A percentile compares a stretch with the other conserved stretches of the same genome.
phyloP scores from a whole-genome alignment of 805 yeast genomes.

The Pichia deserticola region DNA sequence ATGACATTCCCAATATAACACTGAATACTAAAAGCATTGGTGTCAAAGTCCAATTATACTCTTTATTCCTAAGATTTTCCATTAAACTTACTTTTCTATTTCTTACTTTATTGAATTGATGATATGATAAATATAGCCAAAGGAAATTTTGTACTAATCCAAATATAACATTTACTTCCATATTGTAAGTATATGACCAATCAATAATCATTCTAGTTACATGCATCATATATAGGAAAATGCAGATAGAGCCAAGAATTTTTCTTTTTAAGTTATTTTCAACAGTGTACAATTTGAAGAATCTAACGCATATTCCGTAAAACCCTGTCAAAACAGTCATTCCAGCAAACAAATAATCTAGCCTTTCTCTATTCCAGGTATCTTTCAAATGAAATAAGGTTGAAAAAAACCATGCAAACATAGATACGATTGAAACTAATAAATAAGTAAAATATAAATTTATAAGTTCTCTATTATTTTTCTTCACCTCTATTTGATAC shows the following conservation, averaged over 20 bases:
- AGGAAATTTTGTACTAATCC: slow-evolving; percentile 68
- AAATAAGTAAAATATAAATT: slow-evolving; percentile 32
- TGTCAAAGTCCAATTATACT: slow-evolving; percentile 36
- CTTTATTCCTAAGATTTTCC: slow-evolving; percentile 20
- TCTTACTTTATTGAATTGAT: slow-evolving; percentile 22
- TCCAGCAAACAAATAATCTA: slow-evolving; percentile 93
- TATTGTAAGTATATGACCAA: slow-evolving; percentile 91
- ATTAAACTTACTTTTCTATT: slow-evolving; percentile 11
- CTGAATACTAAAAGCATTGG: slow-evolving; percentile 46
- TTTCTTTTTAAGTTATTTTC: slow-evolving; percentile 23
- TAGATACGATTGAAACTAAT: slow-evolving; percentile 55
- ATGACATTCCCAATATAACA: slow-evolving; percentile 71
- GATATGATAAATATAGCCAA: slow-evolving; percentile 36
- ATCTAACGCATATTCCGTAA: slow-evolving; percentile 57
- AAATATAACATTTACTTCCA: slow-evolving; percentile 77
- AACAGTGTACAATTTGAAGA: slow-evolving; percentile 47
- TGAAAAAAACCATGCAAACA: slow-evolving; percentile 84
- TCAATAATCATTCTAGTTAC: slow-evolving; percentile 55
- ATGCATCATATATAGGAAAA: slow-evolving; percentile 53
- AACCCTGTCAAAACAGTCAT: slow-evolving; percentile 77
- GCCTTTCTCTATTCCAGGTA: slow-evolving; percentile 64
- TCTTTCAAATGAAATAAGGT: slow-evolving; percentile 87
- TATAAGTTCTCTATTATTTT: slow-evolving; percentile 20
- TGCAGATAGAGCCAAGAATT: slow-evolving; percentile 35
- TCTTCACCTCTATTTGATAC: slow-evolving; percentile 13